A percentile compares a stretch with the other conserved stretches of the same genome.
Conservation (phyloP, 306 rosid species). For the Fagus crenata region DNA sequence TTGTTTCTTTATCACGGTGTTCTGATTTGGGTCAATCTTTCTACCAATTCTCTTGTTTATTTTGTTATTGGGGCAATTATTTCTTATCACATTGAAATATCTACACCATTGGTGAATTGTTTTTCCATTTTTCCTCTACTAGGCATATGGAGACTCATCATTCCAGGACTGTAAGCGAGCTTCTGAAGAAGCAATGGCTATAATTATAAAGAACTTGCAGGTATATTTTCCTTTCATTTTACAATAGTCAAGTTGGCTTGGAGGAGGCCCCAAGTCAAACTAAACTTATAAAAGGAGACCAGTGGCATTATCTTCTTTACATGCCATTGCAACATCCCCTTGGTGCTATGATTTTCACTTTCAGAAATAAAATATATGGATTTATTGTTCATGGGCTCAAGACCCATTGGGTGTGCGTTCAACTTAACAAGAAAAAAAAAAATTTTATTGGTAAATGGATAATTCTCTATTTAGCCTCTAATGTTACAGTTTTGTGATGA, state of each 20-base stretch:
- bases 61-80: background rate
- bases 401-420: too few species aligned
- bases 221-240: conserved; percentile 38
- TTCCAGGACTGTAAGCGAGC: conserved; percentile 87
- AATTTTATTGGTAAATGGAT: background rate
- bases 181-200: conserved; percentile 83
- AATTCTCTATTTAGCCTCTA: background rate
- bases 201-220: conserved; percentile 72
- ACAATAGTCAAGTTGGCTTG: conserved; percentile 7
- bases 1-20: conserved; percentile 19
- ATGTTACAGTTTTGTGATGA: background rate
- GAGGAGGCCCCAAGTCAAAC: conserved; percentile 17
- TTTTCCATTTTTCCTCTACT: conserved; percentile 28
- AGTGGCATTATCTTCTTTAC: background rate
- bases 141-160: conserved; percentile 93
- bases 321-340: background rate
- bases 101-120: conserved; percentile 22
- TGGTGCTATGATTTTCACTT: background rate
- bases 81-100: background rate
- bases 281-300: background rate
- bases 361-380: background rate
- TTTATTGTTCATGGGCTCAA: background rate
- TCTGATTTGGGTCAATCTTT: conserved; percentile 28
- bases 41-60: conserved; percentile 9
- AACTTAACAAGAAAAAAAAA: too few species aligned